Base-by-base conservation (phyloP, 495 filamentous ascomycete species). In the Talaromyces liani region DNA sequence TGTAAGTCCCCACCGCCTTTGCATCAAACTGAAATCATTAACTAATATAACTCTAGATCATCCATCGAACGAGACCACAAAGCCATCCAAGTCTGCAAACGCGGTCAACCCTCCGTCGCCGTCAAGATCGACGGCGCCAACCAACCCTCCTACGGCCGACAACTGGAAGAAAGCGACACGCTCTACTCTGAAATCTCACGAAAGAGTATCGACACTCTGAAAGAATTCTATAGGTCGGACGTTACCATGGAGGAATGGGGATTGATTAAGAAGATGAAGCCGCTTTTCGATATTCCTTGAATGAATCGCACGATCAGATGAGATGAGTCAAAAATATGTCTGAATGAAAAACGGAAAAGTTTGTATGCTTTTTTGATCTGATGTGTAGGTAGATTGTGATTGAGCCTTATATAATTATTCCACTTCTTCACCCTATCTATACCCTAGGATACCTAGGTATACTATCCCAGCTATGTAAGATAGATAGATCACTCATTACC, bases 1-100 rank as follows among this genome's bases (percentile, higher is more conserved):
- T 98, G 92, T 97, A 90, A 83, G 92, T 88, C 65, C 55, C 18
- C 24, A 34, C 16, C 53, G 25, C 16, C 1, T 58, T 60, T 49
- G 0, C 29, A 61, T 33, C 8, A 12, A 55, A n/a, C 20, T 33
- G 12, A 64, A 59, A 60, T 63, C 71, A 61, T 61, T 25, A 55
- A 2, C 64, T 68, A 56, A 63, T 34, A 58, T 47, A 47, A 62
- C 18, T n/a, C 61, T 69, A 96, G 93, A 16, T 87, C 90, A 65
- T 91, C 88, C 8, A 98, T 99, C 73, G 93, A 98, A 75, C 89
- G 95, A 72, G 95, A 99, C 65, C 95, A 98, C 85, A 99, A 98
- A 79, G 83, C 93, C 57, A 86, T 99, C 68, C 83, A 79, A 10
- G 79, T 96, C 56, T 93, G 90, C 79, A 99, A 98, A 79, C 93